Conservation (phyloP, 495 filamentous ascomycete species). For the Lentithecium fluviatile region DNA sequence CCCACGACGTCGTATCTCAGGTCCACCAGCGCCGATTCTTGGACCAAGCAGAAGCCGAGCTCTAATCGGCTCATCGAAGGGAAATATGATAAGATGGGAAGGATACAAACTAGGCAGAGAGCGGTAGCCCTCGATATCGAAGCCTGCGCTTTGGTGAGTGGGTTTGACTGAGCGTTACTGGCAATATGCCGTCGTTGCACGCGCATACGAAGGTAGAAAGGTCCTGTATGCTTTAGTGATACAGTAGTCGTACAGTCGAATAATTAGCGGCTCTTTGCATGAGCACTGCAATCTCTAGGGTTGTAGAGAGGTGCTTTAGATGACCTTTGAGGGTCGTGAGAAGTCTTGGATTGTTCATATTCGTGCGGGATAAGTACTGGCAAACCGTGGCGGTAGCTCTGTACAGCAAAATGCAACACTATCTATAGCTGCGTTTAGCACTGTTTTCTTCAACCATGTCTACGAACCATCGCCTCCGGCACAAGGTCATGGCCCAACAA, state of each 20-base stretch:
- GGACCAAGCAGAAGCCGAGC: slow-evolving; percentile 8
- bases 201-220: not conserved
- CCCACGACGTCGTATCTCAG: slow-evolving; percentile 3
- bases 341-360: not conserved
- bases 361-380: not conserved
- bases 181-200: slow-evolving; percentile 3
- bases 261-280: not conserved
- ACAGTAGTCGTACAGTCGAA: not conserved
- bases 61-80: slow-evolving; percentile 7
- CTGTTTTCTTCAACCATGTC: too few relatives aligned
- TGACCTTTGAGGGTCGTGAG: not conserved
- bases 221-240: not conserved
- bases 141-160: slow-evolving; percentile 8
- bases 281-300: not conserved
- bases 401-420: not conserved
- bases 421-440: too few relatives aligned
- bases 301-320: not conserved
- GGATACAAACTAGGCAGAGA: not conserved
- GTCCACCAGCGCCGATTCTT: slow-evolving; percentile 5
- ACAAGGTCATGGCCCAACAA: too few relatives aligned
- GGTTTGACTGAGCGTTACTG: slow-evolving; percentile 4
- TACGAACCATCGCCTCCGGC: too few relatives aligned
- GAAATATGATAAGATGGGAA: slow-evolving; percentile 5
- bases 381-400: not conserved
- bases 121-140: slow-evolving; percentile 3